Evolutionary conservation across 768 basidiomycete species (phyloP).

Genomic region (Pisolithus microcarpus): DNA sequence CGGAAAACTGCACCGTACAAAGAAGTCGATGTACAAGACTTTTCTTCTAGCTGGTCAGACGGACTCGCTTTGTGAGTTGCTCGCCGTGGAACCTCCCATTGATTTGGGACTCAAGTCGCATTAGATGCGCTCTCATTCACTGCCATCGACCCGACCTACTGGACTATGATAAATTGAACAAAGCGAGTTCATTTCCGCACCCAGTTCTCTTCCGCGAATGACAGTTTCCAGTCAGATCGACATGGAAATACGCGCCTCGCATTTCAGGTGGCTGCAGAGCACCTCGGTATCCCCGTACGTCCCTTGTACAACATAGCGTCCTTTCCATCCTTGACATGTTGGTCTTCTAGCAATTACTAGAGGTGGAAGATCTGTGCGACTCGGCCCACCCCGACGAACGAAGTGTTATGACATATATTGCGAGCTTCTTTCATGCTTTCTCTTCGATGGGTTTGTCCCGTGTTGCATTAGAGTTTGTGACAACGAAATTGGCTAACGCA

Average conservation of each 20-base stretch:
- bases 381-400: slow-evolving; percentile 84
- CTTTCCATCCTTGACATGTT: slow-evolving; percentile 1
- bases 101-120: slow-evolving; percentile 3
- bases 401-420: slow-evolving; percentile 97
- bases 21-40: slow-evolving; percentile 91
- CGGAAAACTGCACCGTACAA: slow-evolving; percentile 88
- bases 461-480: background rate
- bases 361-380: slow-evolving; percentile 93
- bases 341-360: slow-evolving; percentile 71
- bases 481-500: background rate
- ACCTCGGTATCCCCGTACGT: slow-evolving; percentile 85
- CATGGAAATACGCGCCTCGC: slow-evolving; percentile 82
- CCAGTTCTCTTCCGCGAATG: slow-evolving; percentile 5
- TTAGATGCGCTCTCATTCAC: slow-evolving; percentile 93
- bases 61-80: slow-evolving; percentile 82
- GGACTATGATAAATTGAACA: slow-evolving; percentile 82
- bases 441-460: slow-evolving; percentile 78
- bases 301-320: background rate
- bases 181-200: slow-evolving; percentile 37
- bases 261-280: slow-evolving; percentile 80
- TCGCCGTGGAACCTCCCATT: background rate
- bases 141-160: slow-evolving; percentile 94
- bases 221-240: slow-evolving; percentile 50
- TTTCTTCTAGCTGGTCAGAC: slow-evolving; percentile 88
- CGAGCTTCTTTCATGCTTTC: slow-evolving; percentile 97